These are phyloP conservation scores for Coffea canephora DNA, from an alignment of 257 asterid genomes.

Conservation along the genomic window DNA sequence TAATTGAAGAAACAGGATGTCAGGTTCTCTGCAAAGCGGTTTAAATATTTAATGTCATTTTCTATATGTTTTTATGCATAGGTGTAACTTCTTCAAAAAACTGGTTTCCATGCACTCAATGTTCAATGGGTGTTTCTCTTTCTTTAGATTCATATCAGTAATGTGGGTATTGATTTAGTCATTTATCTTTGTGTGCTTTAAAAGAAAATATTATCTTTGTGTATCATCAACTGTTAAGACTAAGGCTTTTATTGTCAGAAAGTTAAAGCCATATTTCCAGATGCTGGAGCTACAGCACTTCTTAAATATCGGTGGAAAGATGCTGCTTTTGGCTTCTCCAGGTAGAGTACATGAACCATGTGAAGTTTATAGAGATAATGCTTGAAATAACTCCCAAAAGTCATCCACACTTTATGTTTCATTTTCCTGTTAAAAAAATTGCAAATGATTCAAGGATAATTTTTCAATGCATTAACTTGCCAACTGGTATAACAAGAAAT, in stretches of 20 bases:
- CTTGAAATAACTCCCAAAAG: not conserved
- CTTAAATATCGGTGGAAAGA: conserved; percentile 88
- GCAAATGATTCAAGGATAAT: not conserved
- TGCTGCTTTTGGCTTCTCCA: conserved; percentile 78
- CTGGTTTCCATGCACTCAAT: not conserved
- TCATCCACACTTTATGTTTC: not conserved
- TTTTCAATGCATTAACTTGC: not conserved
- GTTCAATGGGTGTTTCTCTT: not conserved
- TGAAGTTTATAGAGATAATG: not conserved
- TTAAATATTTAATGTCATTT: not conserved
- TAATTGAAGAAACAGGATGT: conserved; percentile 71
- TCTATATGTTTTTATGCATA: conserved; percentile 3
- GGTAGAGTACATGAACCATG: conserved; percentile 36
- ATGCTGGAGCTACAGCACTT: conserved; percentile 98
- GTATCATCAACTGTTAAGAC: conserved; percentile 27
- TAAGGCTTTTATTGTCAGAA: conserved; percentile 45
- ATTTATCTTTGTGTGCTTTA: not conserved
- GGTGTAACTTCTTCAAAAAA: not conserved
- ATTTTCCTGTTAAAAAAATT: not conserved
- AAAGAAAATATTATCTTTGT: no score
- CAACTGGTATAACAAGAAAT: not conserved
- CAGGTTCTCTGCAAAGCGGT: conserved; percentile 45
- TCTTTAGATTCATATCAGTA: not conserved
- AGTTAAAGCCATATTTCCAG: conserved; percentile 93
- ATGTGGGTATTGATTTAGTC: not conserved